Conservation (phyloP, 2,329 filamentous ascomycete genomes). For the Fusarium camptoceras region DNA sequence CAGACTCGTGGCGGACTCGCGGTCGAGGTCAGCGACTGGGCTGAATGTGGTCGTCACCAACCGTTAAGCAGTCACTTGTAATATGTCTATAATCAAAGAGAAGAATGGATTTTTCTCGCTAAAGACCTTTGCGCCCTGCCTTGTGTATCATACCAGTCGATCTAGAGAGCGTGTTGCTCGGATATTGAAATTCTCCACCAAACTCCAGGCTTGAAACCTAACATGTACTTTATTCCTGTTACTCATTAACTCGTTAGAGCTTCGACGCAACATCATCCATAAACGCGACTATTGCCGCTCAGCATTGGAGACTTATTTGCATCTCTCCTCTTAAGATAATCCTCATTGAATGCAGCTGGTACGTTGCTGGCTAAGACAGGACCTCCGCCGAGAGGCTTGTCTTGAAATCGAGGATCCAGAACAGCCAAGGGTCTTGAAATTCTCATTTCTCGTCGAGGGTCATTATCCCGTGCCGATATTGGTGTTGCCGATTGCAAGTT, state of each 20-base stretch:
- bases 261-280: slow-evolving; percentile 19
- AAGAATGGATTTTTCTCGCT: slow-evolving; percentile 12
- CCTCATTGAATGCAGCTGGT: slow-evolving; percentile 2
- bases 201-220: slow-evolving; percentile 34
- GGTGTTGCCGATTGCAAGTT: slow-evolving; percentile 48
- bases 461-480: slow-evolving; percentile 25
- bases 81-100: slow-evolving; percentile 1
- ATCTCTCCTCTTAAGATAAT: slow-evolving; percentile 7
- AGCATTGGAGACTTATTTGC: slow-evolving; percentile 22
- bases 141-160: not conserved
- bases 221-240: not conserved
- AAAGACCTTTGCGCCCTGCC: not conserved
- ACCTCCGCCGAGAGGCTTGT: slow-evolving; percentile 18
- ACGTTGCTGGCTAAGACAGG: slow-evolving; percentile 6
- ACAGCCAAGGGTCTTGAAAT: slow-evolving; percentile 34
- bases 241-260: not conserved
- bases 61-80: not conserved
- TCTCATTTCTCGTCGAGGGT: slow-evolving; percentile 8
- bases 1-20: slow-evolving; percentile 72
- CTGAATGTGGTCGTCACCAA: slow-evolving; percentile 38
- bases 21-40: slow-evolving; percentile 73
- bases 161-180: not conserved
- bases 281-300: slow-evolving; percentile 30
- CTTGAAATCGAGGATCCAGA: slow-evolving; percentile 25
- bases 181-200: slow-evolving; percentile 2